phyloP scores from a whole-genome alignment of 495 filamentous ascomycete species.

The Penicillium egyptiacum region DNA sequence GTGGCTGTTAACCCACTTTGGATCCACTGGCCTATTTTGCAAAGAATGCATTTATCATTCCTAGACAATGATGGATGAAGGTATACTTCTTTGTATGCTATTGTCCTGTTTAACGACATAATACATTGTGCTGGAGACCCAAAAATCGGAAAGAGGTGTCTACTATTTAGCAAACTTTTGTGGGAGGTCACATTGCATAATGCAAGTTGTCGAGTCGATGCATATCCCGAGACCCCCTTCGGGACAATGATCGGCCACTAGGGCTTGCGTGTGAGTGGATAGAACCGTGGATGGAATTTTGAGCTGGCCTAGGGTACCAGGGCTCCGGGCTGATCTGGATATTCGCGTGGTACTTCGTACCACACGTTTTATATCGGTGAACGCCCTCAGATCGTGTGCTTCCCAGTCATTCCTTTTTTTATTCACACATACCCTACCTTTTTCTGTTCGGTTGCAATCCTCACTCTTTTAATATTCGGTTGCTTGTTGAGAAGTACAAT shows the following conservation, averaged over 20 bases:
- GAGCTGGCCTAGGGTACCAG: conserved; percentile 3
- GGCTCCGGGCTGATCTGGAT: background rate
- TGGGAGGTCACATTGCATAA: too few relatives aligned
- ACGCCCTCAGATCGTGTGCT: conserved; percentile 19
- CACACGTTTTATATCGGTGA: conserved; percentile 16
- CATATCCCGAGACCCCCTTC: background rate
- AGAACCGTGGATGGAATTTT: background rate
- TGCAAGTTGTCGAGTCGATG: background rate
- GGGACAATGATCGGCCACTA: conserved; percentile 11
- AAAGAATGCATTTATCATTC: background rate
- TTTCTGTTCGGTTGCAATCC: background rate
- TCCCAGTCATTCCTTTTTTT: conserved; percentile 10
- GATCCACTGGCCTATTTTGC: background rate
- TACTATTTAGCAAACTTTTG: too few relatives aligned
- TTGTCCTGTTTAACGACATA: too few relatives aligned
- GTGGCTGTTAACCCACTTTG: background rate
- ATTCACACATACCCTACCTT: background rate
- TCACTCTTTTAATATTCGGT: conserved; percentile 7
- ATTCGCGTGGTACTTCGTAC: conserved; percentile 1
- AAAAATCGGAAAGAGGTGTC: too few relatives aligned
- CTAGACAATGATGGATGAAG: too few relatives aligned
- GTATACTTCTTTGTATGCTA: too few relatives aligned
- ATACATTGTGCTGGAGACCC: too few relatives aligned
- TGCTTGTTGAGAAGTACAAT: conserved; percentile 18
- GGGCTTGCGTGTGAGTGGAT: conserved; percentile 5